Evolutionary conservation across 306 rosid genomes (phyloP).

Genomic region (Canavalia ensiformis): DNA sequence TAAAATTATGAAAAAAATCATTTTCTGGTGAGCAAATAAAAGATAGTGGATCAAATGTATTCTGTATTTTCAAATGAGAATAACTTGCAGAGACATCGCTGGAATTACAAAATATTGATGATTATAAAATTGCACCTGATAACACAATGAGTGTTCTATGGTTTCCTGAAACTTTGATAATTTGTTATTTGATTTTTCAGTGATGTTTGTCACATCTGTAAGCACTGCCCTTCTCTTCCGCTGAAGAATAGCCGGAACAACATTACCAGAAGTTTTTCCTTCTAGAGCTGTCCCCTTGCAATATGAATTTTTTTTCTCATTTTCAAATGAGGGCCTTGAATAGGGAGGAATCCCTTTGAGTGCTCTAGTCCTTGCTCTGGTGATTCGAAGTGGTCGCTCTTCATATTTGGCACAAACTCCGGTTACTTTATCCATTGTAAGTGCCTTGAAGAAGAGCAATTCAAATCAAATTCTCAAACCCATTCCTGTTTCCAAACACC

Average conservation of each 20-base stretch:
- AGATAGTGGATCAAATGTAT: background rate
- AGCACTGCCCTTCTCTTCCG: slow-evolving; percentile 80
- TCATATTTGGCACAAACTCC: slow-evolving; percentile 58
- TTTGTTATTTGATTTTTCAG: slow-evolving; percentile 39
- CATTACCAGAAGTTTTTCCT: slow-evolving; percentile 43
- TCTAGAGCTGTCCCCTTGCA: slow-evolving; percentile 66
- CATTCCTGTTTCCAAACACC: slow-evolving; percentile 61
- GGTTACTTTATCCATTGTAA: slow-evolving; percentile 67
- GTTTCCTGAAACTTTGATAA: slow-evolving; percentile 65
- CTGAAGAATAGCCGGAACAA: slow-evolving; percentile 55
- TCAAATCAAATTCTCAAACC: slow-evolving; percentile 47
- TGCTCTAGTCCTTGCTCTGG: slow-evolving; percentile 83
- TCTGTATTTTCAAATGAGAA: background rate
- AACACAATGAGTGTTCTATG: background rate
- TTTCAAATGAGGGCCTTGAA: slow-evolving; percentile 55
- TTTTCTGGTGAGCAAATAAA: background rate
- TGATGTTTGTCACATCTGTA: slow-evolving; percentile 68
- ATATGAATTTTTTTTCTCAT: slow-evolving; percentile 57
- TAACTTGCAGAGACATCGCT: slow-evolving; percentile 3
- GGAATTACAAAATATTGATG: slow-evolving; percentile 8
- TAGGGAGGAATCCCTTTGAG: slow-evolving; percentile 56
- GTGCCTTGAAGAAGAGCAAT: slow-evolving; percentile 66
- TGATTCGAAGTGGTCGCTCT: slow-evolving; percentile 67
- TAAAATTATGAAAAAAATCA: background rate
- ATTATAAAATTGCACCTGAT: background rate